Base-by-base conservation (phyloP, 2,329 filamentous ascomycete genomes). In the Lachnellula cervina region DNA sequence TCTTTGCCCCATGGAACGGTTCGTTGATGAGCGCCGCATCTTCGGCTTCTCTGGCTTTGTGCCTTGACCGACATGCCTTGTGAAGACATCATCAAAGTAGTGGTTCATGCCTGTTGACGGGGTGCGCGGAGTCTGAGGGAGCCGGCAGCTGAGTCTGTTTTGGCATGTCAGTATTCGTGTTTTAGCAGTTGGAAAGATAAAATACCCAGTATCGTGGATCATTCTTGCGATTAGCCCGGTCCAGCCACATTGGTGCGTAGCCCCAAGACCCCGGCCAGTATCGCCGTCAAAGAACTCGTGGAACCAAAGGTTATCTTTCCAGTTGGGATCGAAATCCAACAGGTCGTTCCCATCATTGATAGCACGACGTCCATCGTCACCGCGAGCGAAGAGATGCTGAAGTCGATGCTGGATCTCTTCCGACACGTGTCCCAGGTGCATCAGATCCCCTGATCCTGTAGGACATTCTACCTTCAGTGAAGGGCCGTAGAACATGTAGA, bases 201-300 rank as follows among this genome's bases (percentile, higher is more conserved):
- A 86, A 77, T 85, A 94, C 89, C 92, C 93, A 64, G 93, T 97
- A 69, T 97, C 94, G 66, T 97, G 93, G 58, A 97, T 97, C 83
- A 97, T 89, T 73, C 95, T 92, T 25, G 93, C 93, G 70, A 97
- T 91, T 63, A 97, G 74, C 23, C 93, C 93, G 38, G 93, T 97
- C 93, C 94, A 97, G 49, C 93, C 93, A 69, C 90, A 96, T 72
- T 97, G 94, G 72, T 97, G 94, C 48, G 87, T 93, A 38, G 93
- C 90, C 55, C 93, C 93, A 1, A 97, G 80, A 16, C 94, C 93
- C 63, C 91, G 87, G 14, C 93, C 93, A 50, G 80, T 86, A 70
- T 97, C 92, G 40, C 91, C 93, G 69, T 97, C 93, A 69, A 97
- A 97, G 78, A 95, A 97, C 71, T 97, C 93, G 70, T 96, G 88